phyloP scores from a whole-genome alignment of 78 protist species.

The Mastigamoeba balamuthi region DNA sequence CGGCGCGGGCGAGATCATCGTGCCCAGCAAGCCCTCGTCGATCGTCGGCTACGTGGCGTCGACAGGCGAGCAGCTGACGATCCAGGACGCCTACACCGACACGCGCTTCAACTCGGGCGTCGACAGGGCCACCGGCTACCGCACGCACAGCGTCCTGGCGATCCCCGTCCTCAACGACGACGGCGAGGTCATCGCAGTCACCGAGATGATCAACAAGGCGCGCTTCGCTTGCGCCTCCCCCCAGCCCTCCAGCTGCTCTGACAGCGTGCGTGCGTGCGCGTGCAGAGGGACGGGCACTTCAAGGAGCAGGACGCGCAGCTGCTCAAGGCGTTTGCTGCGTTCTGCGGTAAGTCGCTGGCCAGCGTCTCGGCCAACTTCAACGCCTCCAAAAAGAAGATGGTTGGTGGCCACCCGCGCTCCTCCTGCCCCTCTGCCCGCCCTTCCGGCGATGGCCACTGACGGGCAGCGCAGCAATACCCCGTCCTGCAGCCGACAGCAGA shows the following conservation, averaged over 20 bases:
- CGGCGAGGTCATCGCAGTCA: conserved; percentile 16
- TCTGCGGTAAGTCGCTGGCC: background rate
- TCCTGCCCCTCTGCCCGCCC: no score
- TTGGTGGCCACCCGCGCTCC: no score
- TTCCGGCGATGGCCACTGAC: no score
- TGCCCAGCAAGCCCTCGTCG: background rate
- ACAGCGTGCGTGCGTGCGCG: no score
- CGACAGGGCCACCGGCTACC: background rate
- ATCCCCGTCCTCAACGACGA: background rate
- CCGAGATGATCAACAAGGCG: conserved; percentile 23
- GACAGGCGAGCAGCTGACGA: background rate
- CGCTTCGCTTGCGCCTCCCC: no score
- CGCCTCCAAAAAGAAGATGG: no score
- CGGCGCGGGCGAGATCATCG: conserved; percentile 3
- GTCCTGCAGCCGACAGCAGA: background rate
- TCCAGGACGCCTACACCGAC: conserved; percentile 12
- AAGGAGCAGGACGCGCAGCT: background rate
- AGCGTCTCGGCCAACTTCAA: no score
- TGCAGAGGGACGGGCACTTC: background rate
- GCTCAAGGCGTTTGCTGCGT: background rate
- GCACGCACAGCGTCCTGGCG: conserved; percentile 2
- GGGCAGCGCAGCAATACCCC: no score
- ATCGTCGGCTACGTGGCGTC: conserved; percentile 21
- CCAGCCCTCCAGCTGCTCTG: no score
- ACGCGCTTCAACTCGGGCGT: conserved; percentile 3